Base-by-base conservation (phyloP, 108 stramenopile genomes). In the Stephanodiscus minutulus region DNA sequence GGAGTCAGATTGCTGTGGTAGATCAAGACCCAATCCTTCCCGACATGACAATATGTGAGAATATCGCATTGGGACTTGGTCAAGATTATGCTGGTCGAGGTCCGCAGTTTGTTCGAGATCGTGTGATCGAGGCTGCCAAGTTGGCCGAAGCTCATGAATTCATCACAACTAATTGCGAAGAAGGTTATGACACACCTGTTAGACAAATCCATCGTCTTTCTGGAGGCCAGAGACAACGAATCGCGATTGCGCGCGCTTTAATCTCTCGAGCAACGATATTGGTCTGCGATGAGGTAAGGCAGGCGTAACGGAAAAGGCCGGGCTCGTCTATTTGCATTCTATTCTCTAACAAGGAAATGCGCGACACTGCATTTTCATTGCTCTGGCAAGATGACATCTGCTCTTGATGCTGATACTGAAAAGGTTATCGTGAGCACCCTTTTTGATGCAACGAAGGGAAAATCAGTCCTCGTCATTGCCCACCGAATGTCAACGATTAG, bases 161-260 rank as follows among this genome's bases (percentile, higher is more conserved):
- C 72, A 88, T 94, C 43, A 58, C 12, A 12, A 59, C 47, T 47
- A 56, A 70, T 17, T 86, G 86, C 50, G 84, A 86, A 9, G 43
- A 86, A 15, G 81, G 86, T 29, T 96, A 87, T 64, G 82, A 92
- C 43, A 96, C 95, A 0, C 62, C 93, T 79, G 50, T 91, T 67
- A 72, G 86, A 44, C 79, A 87, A 53, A 70, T 83, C 17, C 58
- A 71, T 15, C 66, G 66, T 22, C 53, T 76, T 1, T 74, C 67
- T 41, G 96, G 92, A 8, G 94, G 97, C 0, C 95, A 98, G 76
- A 89, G 91, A 54, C 97, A 98, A 72, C 82, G 97, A 27, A 82
- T 98, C 27, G 90, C 92, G 21, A 94, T 96, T 33, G 94, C 96
- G 9, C 82, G 96, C 31, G 91, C 92, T 1, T 66, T 95, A 35